A percentile compares a stretch with the other conserved stretches of the same genome.
phyloP scores from a whole-genome alignment of 768 basidiomycete genomes.

The Hygrocybe coccinea region DNA sequence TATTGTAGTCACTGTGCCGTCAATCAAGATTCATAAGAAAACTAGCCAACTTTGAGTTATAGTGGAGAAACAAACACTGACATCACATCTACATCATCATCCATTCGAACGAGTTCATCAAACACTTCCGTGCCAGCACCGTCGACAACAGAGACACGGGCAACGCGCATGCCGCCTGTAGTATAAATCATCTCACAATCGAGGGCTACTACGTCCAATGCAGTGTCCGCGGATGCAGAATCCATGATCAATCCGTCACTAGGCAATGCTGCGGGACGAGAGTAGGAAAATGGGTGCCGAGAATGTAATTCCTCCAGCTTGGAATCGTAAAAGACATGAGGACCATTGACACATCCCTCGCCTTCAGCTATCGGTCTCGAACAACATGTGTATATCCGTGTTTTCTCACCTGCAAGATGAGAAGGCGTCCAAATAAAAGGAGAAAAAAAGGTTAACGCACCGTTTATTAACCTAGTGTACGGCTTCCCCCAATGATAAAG shows the following conservation, averaged over 20 bases:
- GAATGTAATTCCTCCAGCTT: conserved; percentile 60
- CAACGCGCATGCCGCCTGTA: conserved; percentile 87
- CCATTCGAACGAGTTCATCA: conserved; percentile 79
- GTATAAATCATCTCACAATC: conserved; percentile 99
- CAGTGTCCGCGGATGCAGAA: conserved; percentile 22
- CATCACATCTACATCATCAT: conserved; percentile 75
- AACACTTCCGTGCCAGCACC: conserved; percentile 67
- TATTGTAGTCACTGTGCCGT: conserved; percentile 76
- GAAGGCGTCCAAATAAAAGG: conserved; percentile 1
- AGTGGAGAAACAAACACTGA: conserved; percentile 36
- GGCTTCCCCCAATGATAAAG: conserved; percentile 79
- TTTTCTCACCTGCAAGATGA: conserved; percentile 52
- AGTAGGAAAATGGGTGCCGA: conserved; percentile 68
- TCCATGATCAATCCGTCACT: conserved; percentile 19
- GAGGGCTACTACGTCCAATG: conserved; percentile 76
- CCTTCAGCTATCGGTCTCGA: conserved; percentile 51
- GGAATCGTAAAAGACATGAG: conserved; percentile 88
- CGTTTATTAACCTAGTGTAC: conserved; percentile 57
- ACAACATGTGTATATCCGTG: conserved; percentile 76
- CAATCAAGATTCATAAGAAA: background rate
- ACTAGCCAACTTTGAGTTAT: background rate
- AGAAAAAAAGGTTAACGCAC: conserved; percentile 35
- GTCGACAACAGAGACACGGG: conserved; percentile 86
- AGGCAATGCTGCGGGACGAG: conserved; percentile 1
- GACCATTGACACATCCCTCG: conserved; percentile 70